A percentile compares a stretch with the other conserved stretches of the same genome.
These are phyloP conservation scores for Russula dissimulans DNA, from an alignment of 768 basidiomycete species.

Conservation along the genomic window DNA sequence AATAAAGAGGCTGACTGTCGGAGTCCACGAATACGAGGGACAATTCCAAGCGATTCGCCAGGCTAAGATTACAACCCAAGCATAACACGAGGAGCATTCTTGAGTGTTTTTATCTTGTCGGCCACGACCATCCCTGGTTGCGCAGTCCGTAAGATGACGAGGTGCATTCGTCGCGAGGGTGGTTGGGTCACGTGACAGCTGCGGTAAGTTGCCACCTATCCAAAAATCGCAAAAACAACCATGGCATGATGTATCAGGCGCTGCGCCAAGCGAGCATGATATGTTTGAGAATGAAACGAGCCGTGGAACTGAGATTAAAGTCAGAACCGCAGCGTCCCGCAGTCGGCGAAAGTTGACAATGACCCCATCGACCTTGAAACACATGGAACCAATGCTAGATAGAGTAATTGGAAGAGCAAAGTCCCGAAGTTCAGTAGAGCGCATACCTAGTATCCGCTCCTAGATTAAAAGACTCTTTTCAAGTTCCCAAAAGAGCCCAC, in stretches of 20 bases:
- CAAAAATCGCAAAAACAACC: not conserved
- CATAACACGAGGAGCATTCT: not conserved
- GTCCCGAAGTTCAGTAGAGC: not conserved
- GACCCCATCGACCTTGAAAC: not conserved
- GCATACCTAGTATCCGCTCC: not conserved
- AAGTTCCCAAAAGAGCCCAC: not conserved
- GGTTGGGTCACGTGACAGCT: constrained; percentile 10
- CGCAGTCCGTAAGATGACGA: constrained; percentile 6
- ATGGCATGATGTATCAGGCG: not conserved
- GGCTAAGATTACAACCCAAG: not conserved
- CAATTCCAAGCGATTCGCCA: not conserved
- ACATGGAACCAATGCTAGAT: not conserved
- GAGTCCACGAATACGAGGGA: not conserved
- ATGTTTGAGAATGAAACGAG: not conserved
- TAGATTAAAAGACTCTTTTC: not conserved
- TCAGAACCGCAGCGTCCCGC: constrained; percentile 10
- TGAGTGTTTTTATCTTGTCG: not conserved
- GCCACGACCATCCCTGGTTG: not conserved
- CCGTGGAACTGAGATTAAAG: not conserved
- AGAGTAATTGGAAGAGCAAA: not conserved
- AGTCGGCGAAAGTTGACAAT: not conserved
- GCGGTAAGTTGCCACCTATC: not conserved
- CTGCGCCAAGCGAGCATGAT: not conserved
- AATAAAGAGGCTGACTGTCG: constrained; percentile 10
- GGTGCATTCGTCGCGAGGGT: not conserved